Base-by-base conservation (phyloP, 495 filamentous ascomycete genomes). In the Hypoxylon rickii region DNA sequence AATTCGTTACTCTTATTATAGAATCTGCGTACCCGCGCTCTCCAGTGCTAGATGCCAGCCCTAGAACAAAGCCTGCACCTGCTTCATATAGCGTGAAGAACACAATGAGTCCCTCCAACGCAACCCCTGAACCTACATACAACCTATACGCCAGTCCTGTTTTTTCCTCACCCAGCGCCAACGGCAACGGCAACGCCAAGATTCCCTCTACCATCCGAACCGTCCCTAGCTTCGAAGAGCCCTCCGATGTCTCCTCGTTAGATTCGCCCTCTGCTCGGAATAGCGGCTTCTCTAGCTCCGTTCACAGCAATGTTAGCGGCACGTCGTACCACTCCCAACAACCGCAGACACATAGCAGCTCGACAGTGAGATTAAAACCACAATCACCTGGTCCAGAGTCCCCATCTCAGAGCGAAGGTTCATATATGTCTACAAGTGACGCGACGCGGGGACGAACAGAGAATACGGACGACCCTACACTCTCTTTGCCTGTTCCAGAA, bases 201-300 rank as follows among this genome's bases (percentile, higher is more conserved):
- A 60, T 59, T 11, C 41, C 69, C 24, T 75, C 73, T 2, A 79
- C 77, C 4, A 79, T 79, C 42, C 76, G 77, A 38, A 67, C 75
- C 24, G 76, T 79, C 37, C 67, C 64, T 24, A 77, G 72, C 66
- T 71, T 72, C 55, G 75, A 79, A 48, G 66, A 49, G 20, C 60
- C 67, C 32, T 74, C 74, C 18, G 61, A 70, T 26, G 56, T n/a
- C 38, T 68, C 61, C 33, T 71, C 38, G 44, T 58, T 56, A 11
- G 66, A 65, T 7, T 60, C 66, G 5, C 64, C 60, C 10, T 67
- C 66, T 32, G 67, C 71, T 21, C 65, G 71, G 33, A 70, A 74
- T 52, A 77, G 75, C 36, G 70, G 67, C n/a, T 73, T 78, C 29
- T 76, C 77, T 26, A 78, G 76, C 63, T 78, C 76, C 7, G 54